Evolutionary conservation across 1,284 basidiomycete genomes (phyloP), one percentile per base, ranked within the genome.

Genomic region (Austroboletus novae-zelandiae): DNA sequence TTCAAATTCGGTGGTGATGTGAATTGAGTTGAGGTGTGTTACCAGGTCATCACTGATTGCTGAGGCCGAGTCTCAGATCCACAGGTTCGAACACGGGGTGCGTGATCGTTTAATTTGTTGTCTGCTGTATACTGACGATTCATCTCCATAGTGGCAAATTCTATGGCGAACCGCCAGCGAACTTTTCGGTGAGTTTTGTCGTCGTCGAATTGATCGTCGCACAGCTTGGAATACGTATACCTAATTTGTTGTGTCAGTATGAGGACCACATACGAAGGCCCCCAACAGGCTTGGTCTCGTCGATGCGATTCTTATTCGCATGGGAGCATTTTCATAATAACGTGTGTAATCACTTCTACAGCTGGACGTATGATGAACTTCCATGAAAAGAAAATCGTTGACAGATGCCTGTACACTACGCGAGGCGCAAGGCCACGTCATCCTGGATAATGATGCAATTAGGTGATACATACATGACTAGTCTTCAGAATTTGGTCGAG

Each of bases 221-320:
- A 9, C 96, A 98, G 67, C 75, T 99, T 17, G 97, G 97, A n/a
- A 99, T 98, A 86, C 83, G 90, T 46, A 93, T 99, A 3, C 97
- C 97, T 4, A 81, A 88, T 89, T 58, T 50, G 77, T 65, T 10
- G 30, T 14, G 29, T 44, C 43, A 17, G 4, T 27, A 27, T 54
- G 35, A 25, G 3, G 13, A 10, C 7, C 57, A 52, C 17, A 47
- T 27, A 23, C 20, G 5, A 5, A 23, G 20, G 20, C 20, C 20
- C 20, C 20, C 17, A 43, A 35, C 50, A 92, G 89, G 32, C 68
- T 99, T 43, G 88, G 87, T 56, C 94, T 97, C 0, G 84, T 98
- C 2, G 96, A 99, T 67, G 79, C 89, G 25, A 98, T 99, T 60
- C 82, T 97, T 53, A 98, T 96, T 8, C 86, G 97, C 27, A 99